Evolutionary conservation across 345 rosid genomes (phyloP).

Genomic region (Hypericum androsaemum): DNA sequence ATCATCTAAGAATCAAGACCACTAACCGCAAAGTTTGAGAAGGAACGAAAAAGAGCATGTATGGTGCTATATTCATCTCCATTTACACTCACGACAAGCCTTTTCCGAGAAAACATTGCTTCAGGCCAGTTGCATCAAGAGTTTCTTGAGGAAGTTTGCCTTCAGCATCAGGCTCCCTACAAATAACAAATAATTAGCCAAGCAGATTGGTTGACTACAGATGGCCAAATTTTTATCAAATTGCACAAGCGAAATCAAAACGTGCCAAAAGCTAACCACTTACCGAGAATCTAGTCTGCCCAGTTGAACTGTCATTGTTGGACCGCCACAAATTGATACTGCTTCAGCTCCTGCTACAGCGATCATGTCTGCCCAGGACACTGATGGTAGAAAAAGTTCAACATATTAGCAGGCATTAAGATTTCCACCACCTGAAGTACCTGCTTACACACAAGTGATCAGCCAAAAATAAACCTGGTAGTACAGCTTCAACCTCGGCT

Average conservation of each 20-base stretch:
- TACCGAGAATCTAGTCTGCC: constrained; percentile 78
- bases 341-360: constrained; percentile 89
- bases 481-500: constrained; percentile 48
- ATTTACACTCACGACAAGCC: constrained; percentile 73
- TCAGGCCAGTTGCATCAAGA: constrained; percentile 56
- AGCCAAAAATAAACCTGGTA: constrained; percentile 39
- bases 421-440: constrained; percentile 8
- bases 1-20: background rate
- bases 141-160: constrained; percentile 74
- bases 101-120: constrained; percentile 65
- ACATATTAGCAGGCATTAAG: constrained; percentile 16
- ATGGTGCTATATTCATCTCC: no score
- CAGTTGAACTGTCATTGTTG: constrained; percentile 47
- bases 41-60: no score
- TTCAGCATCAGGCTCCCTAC: constrained; percentile 72
- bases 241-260: no score
- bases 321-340: constrained; percentile 88
- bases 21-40: no score
- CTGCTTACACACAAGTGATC: constrained; percentile 12
- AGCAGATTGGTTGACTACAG: background rate
- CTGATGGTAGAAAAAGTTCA: constrained; percentile 32
- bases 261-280: constrained; percentile 15
- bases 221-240: no score
- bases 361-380: constrained; percentile 95
- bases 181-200: constrained; percentile 7